phyloP scores from a whole-genome alignment of 306 rosid genomes.

The Malus domestica region DNA sequence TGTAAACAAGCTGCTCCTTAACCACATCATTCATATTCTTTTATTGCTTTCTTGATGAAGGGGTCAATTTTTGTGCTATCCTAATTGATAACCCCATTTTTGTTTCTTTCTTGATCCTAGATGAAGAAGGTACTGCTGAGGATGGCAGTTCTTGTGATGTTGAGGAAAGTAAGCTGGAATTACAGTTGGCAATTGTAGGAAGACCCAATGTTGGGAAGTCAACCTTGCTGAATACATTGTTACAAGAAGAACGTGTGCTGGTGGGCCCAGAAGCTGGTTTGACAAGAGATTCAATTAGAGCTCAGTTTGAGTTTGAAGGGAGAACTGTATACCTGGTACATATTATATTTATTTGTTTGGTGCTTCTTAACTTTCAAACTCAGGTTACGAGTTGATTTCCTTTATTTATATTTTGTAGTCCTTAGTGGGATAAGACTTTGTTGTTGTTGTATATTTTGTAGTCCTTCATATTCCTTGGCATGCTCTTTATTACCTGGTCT shows the following conservation, averaged over 20 bases:
- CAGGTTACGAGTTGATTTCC: background rate
- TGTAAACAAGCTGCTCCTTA: background rate
- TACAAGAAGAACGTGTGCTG: slow-evolving; percentile 89
- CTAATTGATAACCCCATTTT: slow-evolving; percentile 6
- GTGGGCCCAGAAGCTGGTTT: slow-evolving; percentile 98
- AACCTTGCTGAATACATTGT: slow-evolving; percentile 73
- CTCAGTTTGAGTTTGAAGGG: slow-evolving; percentile 80
- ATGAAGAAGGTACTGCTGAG: slow-evolving; percentile 35
- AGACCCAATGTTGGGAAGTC: slow-evolving; percentile 97
- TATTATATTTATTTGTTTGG: background rate
- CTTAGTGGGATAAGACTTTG: background rate
- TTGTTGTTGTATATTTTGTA: too few relatives aligned
- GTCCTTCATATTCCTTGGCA: background rate
- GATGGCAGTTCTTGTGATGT: slow-evolving; percentile 31
- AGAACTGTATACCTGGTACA: slow-evolving; percentile 72
- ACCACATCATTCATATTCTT: background rate
- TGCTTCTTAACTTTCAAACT: background rate
- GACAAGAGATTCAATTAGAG: slow-evolving; percentile 93
- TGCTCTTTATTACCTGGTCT: background rate
- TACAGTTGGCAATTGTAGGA: slow-evolving; percentile 94
- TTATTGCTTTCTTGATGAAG: background rate
- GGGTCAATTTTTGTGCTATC: background rate
- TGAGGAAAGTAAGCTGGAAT: slow-evolving; percentile 59
- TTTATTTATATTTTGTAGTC: background rate
- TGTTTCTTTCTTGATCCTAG: slow-evolving; percentile 26